Percentiles rank a stretch among this genome's conserved stretches.
phyloP scores from a whole-genome alignment of 306 rosid genomes.

The Acacia confusa region DNA sequence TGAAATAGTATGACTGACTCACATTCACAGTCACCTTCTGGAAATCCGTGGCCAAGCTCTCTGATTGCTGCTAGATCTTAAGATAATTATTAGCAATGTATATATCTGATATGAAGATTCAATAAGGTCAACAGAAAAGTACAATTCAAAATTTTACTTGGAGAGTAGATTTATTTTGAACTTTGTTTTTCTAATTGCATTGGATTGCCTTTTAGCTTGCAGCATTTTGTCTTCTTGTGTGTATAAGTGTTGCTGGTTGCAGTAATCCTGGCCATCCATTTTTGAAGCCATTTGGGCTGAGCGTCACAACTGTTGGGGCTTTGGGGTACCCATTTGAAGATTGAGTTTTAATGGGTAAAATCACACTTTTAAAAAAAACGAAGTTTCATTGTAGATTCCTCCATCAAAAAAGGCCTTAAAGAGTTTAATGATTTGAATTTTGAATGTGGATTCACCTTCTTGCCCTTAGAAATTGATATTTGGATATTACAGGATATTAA shows the following conservation, averaged over 20 bases:
- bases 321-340: no score
- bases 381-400: no score
- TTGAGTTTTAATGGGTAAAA: no score
- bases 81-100: conserved; percentile 93
- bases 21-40: conserved; percentile 69
- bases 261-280: conserved; percentile 88
- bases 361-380: no score
- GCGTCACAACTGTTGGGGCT: no score
- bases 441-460: no score
- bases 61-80: conserved; percentile 88
- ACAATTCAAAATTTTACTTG: conserved; percentile 26
- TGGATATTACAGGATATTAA: no score
- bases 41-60: conserved; percentile 93
- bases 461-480: no score
- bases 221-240: conserved; percentile 34
- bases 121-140: conserved; percentile 58
- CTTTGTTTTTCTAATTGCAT: conserved; percentile 18
- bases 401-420: no score
- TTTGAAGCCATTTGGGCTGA: neutral
- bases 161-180: conserved; percentile 10
- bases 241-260: conserved; percentile 44
- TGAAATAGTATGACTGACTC: conserved; percentile 23
- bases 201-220: conserved; percentile 6
- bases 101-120: conserved; percentile 98
- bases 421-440: no score